phyloP scores from a whole-genome alignment of 2,329 filamentous ascomycete genomes.

The Fusarium graminum region DNA sequence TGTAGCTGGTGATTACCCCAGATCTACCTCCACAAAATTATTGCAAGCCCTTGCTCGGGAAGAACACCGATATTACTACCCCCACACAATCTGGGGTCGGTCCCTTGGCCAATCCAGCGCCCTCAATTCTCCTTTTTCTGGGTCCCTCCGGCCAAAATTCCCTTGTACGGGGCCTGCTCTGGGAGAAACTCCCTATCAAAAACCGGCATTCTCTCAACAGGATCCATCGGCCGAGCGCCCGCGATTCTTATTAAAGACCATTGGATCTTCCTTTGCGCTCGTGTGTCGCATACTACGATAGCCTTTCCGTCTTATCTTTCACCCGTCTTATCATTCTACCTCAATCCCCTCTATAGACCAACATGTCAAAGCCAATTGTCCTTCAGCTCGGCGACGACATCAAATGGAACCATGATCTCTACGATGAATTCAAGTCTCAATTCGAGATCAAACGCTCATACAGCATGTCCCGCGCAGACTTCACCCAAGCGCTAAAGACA shows the following conservation, averaged over 20 bases:
- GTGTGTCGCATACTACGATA: neutral
- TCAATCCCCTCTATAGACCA: neutral
- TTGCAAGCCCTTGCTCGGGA: neutral
- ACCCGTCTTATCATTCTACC: neutral
- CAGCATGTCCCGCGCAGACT: conserved; percentile 47
- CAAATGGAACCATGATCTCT: conserved; percentile 47
- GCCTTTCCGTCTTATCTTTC: neutral
- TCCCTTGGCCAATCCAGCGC: conserved; percentile 9
- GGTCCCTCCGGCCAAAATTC: neutral
- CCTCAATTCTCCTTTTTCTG: neutral
- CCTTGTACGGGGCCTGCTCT: neutral
- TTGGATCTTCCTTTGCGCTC: conserved; percentile 7
- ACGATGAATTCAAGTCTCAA: conserved; percentile 40
- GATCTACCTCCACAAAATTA: conserved; percentile 3
- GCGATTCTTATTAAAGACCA: conserved; percentile 14
- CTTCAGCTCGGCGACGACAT: conserved; percentile 49
- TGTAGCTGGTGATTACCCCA: conserved; percentile 2
- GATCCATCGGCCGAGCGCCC: conserved; percentile 40
- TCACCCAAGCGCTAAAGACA: conserved; percentile 44
- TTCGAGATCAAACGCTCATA: conserved; percentile 47
- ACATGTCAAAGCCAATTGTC: conserved; percentile 47
- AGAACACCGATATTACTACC: conserved; percentile 21
- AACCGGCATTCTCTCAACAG: conserved; percentile 34
- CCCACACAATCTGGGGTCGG: neutral
- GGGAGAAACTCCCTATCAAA: conserved; percentile 4